Percentiles rank a stretch among this genome's conserved stretches.
Evolutionary conservation across 2,329 filamentous ascomycete species (phyloP).

Genomic region (Exophiala alcalophila): DNA sequence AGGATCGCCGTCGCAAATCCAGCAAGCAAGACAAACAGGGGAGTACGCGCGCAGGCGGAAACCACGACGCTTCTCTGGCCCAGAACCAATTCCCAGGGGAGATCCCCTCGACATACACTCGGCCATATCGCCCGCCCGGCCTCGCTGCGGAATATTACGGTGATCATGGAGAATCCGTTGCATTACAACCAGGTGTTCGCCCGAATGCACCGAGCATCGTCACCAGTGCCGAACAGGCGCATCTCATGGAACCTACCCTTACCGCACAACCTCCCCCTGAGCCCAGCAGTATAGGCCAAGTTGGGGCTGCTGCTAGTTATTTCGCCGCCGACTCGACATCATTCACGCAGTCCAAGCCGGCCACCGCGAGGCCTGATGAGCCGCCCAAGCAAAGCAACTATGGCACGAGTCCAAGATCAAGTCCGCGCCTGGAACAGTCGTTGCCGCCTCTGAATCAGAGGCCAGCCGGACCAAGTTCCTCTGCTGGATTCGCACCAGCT

Average conservation of each 20-base stretch:
- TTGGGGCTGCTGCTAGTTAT: conserved; percentile 58
- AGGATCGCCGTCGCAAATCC: conserved; percentile 22
- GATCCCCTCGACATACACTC: conserved; percentile 46
- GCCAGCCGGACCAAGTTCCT: not conserved
- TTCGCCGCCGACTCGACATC: conserved; percentile 37
- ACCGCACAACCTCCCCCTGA: conserved; percentile 55
- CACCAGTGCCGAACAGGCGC: conserved; percentile 52
- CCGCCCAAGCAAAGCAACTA: conserved; percentile 27
- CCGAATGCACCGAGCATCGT: conserved; percentile 53
- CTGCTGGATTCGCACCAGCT: conserved; percentile 2
- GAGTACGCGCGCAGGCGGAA: conserved; percentile 21
- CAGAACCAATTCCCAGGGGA: conserved; percentile 60
- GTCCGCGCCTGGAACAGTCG: conserved; percentile 16
- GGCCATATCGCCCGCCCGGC: conserved; percentile 50
- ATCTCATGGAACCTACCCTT: conserved; percentile 54
- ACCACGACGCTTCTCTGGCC: conserved; percentile 47
- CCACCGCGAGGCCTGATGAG: conserved; percentile 6
- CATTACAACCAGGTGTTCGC: conserved; percentile 58
- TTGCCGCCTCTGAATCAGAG: not conserved
- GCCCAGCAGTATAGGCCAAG: conserved; percentile 50
- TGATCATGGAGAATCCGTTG: conserved; percentile 60
- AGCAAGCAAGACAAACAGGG: conserved; percentile 15
- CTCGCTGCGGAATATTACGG: conserved; percentile 61
- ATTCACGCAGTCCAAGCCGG: conserved; percentile 37
- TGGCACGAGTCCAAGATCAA: conserved; percentile 31